These are phyloP conservation scores for Phylloporus arenicola DNA, from an alignment of 768 basidiomycete species.

Conservation along the genomic window DNA sequence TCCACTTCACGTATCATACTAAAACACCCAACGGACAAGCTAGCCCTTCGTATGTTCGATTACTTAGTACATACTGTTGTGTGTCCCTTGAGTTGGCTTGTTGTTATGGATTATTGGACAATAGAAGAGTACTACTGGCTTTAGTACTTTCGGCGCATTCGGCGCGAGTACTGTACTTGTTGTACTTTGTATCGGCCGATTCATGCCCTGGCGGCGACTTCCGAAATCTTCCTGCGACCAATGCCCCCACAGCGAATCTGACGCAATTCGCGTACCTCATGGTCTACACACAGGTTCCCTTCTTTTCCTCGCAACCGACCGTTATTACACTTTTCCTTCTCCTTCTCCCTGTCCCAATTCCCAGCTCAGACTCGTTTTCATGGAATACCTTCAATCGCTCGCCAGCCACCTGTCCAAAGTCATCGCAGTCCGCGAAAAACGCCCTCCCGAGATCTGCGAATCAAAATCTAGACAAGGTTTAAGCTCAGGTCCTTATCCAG, in stretches of 20 bases:
- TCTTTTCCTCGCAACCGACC: neutral
- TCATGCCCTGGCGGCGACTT: neutral
- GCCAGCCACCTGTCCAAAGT: constrained; percentile 17
- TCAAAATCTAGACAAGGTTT: constrained; percentile 16
- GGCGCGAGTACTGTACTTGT: neutral
- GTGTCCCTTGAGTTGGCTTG: neutral
- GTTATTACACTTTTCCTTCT: neutral
- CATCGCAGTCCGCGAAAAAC: constrained; percentile 16
- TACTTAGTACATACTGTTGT: neutral
- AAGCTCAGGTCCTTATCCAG: constrained; percentile 4
- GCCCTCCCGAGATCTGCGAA: constrained; percentile 3
- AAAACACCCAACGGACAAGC: neutral
- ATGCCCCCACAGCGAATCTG: constrained; percentile 21
- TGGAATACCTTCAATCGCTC: constrained; percentile 22
- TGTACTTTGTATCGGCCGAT: constrained; percentile 11
- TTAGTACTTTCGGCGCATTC: constrained; percentile 5
- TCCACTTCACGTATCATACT: neutral
- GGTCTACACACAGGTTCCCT: constrained; percentile 2
- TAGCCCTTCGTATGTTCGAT: neutral
- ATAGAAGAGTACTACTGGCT: neutral
- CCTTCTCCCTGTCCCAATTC: neutral
- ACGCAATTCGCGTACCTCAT: constrained; percentile 16
- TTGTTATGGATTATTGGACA: neutral
- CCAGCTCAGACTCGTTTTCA: neutral
- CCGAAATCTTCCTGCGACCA: constrained; percentile 5